Base-by-base conservation (phyloP, 768 basidiomycete species). In the Termitomyces sp. region DNA sequence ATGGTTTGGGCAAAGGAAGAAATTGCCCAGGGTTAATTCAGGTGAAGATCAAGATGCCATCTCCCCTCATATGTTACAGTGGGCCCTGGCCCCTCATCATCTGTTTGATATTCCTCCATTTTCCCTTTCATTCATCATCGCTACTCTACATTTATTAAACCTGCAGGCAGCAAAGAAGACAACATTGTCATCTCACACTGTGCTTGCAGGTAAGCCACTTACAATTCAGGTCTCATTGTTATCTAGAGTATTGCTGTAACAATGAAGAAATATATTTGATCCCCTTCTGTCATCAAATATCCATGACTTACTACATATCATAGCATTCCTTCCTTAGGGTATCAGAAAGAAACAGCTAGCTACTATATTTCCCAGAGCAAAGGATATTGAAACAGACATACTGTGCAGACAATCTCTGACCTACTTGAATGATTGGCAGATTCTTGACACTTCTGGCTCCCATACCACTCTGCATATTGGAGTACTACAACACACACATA, bases 381-480 rank as follows among this genome's bases (percentile, higher is more conserved):
- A 19, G 5, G 14, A 46, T 5, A 53, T 60, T 3, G 46, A 44
- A 15, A n/a, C 14, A 11, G 45, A 59, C 11, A 17, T 15, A 5
- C 21, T 62, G 26, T 56, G 55, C 52, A 54, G 38, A 42, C 58
- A 54, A 9, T 62, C 58, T 4, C 31, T 62, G 1, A 35, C 50
- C 8, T 58, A 59, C 44, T 23, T 23, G 23, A 23, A 19, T 28
- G 15, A 57, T 54, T 28, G 42, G 47, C 8, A 44, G 31, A 11
- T 59, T 56, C 40, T 54, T 62, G 19, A 59, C 58, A 4, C 48
- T 62, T 41, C 58, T 62, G 15, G 61, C 61, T 15, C 61, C 61
- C 7, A 59, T 62, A 7, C 51, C 55, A 31, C 58, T 62, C 41
- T 57, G 59, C 50, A 54, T 62, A 2, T 50, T 41, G 11, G 37